phyloP scores from a whole-genome alignment of 164 flowering plant species.

The grape (Vitis vinifera) region DNA sequence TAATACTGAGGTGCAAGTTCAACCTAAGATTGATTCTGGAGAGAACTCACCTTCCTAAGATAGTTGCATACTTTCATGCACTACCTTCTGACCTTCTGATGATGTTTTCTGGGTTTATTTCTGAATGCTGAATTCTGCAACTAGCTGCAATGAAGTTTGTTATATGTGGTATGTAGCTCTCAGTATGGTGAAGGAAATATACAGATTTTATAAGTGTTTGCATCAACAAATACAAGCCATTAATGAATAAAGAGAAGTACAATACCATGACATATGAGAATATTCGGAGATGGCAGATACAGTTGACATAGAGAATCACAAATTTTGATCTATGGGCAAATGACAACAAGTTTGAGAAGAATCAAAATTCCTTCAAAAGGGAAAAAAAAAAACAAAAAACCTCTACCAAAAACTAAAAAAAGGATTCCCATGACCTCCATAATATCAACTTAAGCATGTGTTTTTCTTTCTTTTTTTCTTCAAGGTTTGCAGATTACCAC shows the following conservation, averaged over 20 bases:
- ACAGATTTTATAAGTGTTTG: not conserved
- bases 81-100: not conserved
- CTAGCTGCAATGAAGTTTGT: not conserved
- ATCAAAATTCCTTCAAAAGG: conserved; percentile 12
- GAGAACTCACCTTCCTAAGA: too few relatives aligned
- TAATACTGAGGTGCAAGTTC: too few relatives aligned
- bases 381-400: not conserved
- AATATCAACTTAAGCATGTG: not conserved
- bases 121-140: not conserved
- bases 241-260: conserved; percentile 5
- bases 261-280: not conserved
- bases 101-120: not conserved
- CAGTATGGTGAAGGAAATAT: not conserved
- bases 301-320: not conserved
- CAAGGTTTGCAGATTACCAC: conserved; percentile 82
- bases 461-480: conserved; percentile 7
- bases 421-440: conserved; percentile 12
- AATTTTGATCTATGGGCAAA: not conserved
- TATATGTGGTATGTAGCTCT: not conserved
- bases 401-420: conserved; percentile 3
- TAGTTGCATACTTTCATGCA: not conserved
- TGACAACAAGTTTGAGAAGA: conserved; percentile 7
- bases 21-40: not conserved
- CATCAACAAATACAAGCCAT: conserved; percentile 2
- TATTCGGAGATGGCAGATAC: conserved; percentile 1